These are phyloP conservation scores for Drechmeria coniospora DNA, from an alignment of 2,329 filamentous ascomycete species.

Conservation along the genomic window DNA sequence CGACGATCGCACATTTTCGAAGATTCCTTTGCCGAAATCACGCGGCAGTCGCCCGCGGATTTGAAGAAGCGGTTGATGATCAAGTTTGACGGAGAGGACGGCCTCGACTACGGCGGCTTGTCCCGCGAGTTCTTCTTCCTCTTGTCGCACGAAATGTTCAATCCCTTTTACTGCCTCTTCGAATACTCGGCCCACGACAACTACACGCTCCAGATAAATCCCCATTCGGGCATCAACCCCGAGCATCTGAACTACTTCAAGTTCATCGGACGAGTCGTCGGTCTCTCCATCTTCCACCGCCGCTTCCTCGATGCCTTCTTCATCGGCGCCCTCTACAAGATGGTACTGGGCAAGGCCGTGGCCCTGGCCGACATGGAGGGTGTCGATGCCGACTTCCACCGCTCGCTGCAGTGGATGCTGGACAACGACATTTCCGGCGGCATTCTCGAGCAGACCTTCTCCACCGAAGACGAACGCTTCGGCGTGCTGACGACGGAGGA, in stretches of 20 bases:
- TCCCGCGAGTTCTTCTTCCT: conserved; percentile 99
- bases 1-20: conserved; percentile 94
- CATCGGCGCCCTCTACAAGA: conserved; percentile 98
- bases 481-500: conserved; percentile 90
- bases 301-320: conserved; percentile 98
- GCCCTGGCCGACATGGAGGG: conserved; percentile 93
- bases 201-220: conserved; percentile 98
- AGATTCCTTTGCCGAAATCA: conserved; percentile 97
- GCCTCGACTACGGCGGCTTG: conserved; percentile 91
- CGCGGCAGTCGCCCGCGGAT: conserved; percentile 86
- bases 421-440: conserved; percentile 91
- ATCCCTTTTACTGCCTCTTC: conserved; percentile 98
- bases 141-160: conserved; percentile 99
- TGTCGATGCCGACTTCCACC: conserved; percentile 94
- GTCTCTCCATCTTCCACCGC: conserved; percentile 92
- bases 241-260: conserved; percentile 99
- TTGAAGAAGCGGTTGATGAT: conserved; percentile 99
- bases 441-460: conserved; percentile 89
- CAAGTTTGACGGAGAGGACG: conserved; percentile 97
- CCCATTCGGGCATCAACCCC: conserved; percentile 96
- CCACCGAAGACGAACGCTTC: conserved; percentile 93
- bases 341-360: conserved; percentile 91
- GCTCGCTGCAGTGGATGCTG: conserved; percentile 91
- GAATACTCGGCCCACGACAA: conserved; percentile 99
- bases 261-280: conserved; percentile 95